Base-by-base conservation (phyloP, 305 asterid genomes). In the Striga hermonthica region DNA sequence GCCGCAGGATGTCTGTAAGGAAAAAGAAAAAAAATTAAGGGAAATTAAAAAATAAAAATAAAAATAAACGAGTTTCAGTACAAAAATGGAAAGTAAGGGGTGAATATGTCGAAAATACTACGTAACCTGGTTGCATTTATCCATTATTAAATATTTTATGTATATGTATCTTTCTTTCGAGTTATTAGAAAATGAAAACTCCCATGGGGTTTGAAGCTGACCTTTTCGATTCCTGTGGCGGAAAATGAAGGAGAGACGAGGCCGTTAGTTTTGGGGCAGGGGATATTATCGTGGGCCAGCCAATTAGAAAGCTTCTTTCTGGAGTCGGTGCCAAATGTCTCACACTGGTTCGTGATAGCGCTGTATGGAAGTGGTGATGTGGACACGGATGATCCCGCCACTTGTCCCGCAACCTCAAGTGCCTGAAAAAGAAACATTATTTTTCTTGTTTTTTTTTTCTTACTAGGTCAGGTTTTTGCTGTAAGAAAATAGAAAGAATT, bases 331-430 rank as follows among this genome's bases (percentile, higher is more conserved):
- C 97, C 95, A 10, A 93, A 85, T 65, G 93, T 80, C 70, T 93
- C 97, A 6, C 99, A 93, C 70, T 93, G 97, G 72, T 85, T 82
- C 63, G 96, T 81, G 86, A 93, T 88, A 41, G 95, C 54, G 62
- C 90, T 86, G 76, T 84, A 93, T 7, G 99, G 97, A 71, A 90
- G 95, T 10, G 97, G 97, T 34, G 96, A 90, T 13, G 99, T 88
- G 52, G 97, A 90, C 39, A 93, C 78, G 5, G 88, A 76, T 58
- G 97, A 69, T 68, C 99, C 97, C 11, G 97, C 99, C 35, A 93
- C 99, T 76, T 93, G 97, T 58, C 99, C 94, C 50, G 99, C 99
- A 66, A 90, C 99, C 80, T 90, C 95, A 9, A 90, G 92, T 31
- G 99, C 99, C 97, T 93, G 84, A 74, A 71, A 71, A 79, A 74